Percentiles rank a stretch among this genome's conserved stretches.
Conservation (phyloP, 345 rosid genomes). For the Lumnitzera littorea region DNA sequence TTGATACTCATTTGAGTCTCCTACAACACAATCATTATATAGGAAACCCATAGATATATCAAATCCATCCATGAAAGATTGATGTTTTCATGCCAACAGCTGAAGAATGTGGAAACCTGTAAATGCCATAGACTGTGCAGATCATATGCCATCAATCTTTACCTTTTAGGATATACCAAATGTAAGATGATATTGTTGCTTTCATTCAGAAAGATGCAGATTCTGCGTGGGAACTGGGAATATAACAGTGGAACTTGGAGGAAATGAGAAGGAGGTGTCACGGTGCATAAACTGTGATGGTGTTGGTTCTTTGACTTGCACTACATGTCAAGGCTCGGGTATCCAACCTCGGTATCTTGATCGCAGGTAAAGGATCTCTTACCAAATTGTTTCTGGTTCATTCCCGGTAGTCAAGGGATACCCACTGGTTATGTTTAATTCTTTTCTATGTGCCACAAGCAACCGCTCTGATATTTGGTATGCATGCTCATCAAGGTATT, state of each 20-base stretch:
- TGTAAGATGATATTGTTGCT: constrained; percentile 2
- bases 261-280: constrained; percentile 69
- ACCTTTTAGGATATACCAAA: neutral
- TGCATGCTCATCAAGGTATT: too few species aligned
- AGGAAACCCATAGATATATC: too few species aligned
- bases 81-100: too few species aligned
- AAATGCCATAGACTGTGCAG: too few species aligned
- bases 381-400: neutral
- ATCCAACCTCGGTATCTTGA: constrained; percentile 98
- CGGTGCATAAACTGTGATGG: constrained; percentile 78
- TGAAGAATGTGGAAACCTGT: too few species aligned
- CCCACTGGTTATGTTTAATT: too few species aligned
- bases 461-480: too few species aligned
- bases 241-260: constrained; percentile 66
- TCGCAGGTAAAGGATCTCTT: constrained; percentile 50
- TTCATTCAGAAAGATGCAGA: constrained; percentile 64
- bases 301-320: constrained; percentile 80
- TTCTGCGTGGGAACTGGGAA: constrained; percentile 76
- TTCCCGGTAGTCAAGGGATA: neutral
- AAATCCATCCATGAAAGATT: too few species aligned
- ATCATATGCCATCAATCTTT: too few species aligned
- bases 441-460: too few species aligned
- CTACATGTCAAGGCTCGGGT: constrained; percentile 93
- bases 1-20: too few species aligned
- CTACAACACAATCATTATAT: too few species aligned